A percentile compares a stretch with the other conserved stretches of the same genome.
Conservation (phyloP, 805 yeast species). For the Cyberlindnera bimundalis region DNA sequence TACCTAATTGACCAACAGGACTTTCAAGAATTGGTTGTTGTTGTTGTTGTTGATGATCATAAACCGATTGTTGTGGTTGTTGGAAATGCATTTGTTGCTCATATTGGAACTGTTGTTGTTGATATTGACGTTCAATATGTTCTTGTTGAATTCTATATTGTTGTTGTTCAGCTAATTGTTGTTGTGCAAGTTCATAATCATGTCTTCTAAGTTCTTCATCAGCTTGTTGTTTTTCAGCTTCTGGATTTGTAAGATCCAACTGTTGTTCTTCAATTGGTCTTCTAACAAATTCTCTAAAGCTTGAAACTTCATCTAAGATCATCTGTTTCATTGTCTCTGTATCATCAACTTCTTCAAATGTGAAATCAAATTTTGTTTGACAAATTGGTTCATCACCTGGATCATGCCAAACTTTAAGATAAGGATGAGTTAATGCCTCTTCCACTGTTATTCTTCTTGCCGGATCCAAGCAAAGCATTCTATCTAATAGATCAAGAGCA, state of each 20-base stretch:
- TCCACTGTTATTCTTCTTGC: conserved; percentile 78
- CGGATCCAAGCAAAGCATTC: conserved; percentile 86
- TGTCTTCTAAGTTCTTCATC: conserved; percentile 22
- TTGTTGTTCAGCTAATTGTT: conserved; percentile 16
- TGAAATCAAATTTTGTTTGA: conserved; percentile 74
- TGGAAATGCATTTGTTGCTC: conserved; percentile 7
- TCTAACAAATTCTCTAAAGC: conserved; percentile 78
- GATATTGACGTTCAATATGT: conserved; percentile 12
- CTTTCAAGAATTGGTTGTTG: conserved; percentile 23
- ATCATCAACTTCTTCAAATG: conserved; percentile 79
- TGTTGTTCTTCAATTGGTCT: conserved; percentile 63
- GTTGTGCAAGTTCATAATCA: conserved; percentile 13
- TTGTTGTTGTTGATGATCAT: conserved; percentile 3
- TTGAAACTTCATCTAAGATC: conserved; percentile 75
- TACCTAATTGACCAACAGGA: conserved; percentile 37
- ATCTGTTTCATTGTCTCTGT: conserved; percentile 68
- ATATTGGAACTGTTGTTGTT: conserved; percentile 13
- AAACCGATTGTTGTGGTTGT: conserved; percentile 16
- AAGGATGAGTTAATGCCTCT: conserved; percentile 87
- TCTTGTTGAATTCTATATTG: no score
- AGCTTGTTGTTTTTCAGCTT: conserved; percentile 19
- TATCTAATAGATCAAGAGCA: conserved; percentile 76
- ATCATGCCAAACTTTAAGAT: conserved; percentile 86
- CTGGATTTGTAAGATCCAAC: conserved; percentile 32
- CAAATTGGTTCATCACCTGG: conserved; percentile 89